These are phyloP conservation scores for Phytopythium mirpurense DNA, from an alignment of 352 stramenopile genomes.

Conservation along the genomic window DNA sequence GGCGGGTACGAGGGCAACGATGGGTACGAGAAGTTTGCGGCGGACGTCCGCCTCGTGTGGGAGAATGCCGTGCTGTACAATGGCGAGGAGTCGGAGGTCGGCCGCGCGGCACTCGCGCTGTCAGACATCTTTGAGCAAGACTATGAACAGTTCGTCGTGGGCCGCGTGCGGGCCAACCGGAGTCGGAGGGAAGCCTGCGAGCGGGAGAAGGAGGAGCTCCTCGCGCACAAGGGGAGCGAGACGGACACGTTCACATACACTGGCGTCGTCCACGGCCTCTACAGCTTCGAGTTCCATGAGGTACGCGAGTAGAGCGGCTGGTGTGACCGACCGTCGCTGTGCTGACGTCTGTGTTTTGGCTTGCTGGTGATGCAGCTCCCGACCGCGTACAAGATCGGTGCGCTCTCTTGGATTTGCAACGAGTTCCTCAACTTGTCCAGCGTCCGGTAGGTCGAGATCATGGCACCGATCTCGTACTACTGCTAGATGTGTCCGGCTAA, in stretches of 20 bases:
- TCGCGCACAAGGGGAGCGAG: conserved; percentile 13
- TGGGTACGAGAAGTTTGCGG: conserved; percentile 60
- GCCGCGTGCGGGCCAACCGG: conserved; percentile 50
- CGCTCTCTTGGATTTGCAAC: conserved; percentile 59
- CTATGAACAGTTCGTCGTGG: conserved; percentile 68
- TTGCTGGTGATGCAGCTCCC: conserved; percentile 22
- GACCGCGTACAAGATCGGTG: conserved; percentile 52
- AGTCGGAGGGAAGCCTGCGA: conserved; percentile 47
- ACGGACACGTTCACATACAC: conserved; percentile 33
- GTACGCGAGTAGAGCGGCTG: conserved; percentile 11
- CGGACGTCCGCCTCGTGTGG: conserved; percentile 81
- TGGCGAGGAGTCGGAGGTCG: conserved; percentile 71
- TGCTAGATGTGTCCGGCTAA: too few relatives aligned
- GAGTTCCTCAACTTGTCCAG: conserved; percentile 59
- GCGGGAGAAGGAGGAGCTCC: conserved; percentile 27
- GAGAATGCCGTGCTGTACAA: conserved; percentile 81
- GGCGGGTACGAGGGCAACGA: conserved; percentile 61
- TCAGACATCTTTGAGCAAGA: conserved; percentile 83
- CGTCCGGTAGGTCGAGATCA: conserved; percentile 29
- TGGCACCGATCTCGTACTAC: too few relatives aligned
- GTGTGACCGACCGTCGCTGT: not conserved
- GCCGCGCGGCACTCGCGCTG: conserved; percentile 52
- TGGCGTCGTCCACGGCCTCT: conserved; percentile 67
- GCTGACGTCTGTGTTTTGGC: not conserved
- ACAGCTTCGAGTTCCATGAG: conserved; percentile 65